A percentile compares a stretch with the other conserved stretches of the same genome.
phyloP scores from a whole-genome alignment of 1,139 yeast species.

The Pichia sp. region DNA sequence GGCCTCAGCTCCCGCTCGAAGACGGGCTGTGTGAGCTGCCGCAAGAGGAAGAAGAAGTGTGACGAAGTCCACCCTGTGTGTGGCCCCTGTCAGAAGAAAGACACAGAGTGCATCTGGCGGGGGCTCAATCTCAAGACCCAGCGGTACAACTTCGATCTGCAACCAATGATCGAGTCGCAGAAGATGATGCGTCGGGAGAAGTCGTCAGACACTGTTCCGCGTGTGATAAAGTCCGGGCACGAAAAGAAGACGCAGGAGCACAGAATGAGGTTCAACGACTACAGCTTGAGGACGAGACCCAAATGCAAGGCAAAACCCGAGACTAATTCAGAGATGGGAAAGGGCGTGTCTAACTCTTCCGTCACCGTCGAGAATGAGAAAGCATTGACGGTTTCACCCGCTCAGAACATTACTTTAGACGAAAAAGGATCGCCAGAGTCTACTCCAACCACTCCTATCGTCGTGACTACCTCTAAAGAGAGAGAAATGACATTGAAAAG shows the following conservation, averaged over 20 bases:
- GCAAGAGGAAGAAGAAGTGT: constrained; percentile 31
- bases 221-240: not conserved
- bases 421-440: too few relatives aligned
- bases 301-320: too few relatives aligned
- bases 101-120: constrained; percentile 25
- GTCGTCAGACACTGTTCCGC: not conserved
- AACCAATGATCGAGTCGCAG: constrained; percentile 22
- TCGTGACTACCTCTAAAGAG: too few relatives aligned
- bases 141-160: constrained; percentile 17
- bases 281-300: too few relatives aligned
- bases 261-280: too few relatives aligned
- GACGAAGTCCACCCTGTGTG: constrained; percentile 31
- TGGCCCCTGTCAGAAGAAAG: constrained; percentile 25
- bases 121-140: constrained; percentile 5
- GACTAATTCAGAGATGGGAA: too few relatives aligned
- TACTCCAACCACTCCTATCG: too few relatives aligned
- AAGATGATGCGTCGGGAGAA: constrained; percentile 14
- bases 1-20: constrained; percentile 29
- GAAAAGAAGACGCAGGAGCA: not conserved
- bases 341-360: too few relatives aligned
- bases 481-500: too few relatives aligned
- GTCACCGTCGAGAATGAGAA: too few relatives aligned
- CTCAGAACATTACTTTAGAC: too few relatives aligned
- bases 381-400: too few relatives aligned
- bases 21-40: constrained; percentile 28